A percentile compares a stretch with the other conserved stretches of the same genome.
Conservation (phyloP, 768 basidiomycete species). For the Boletus pseudo-olivaceus region DNA sequence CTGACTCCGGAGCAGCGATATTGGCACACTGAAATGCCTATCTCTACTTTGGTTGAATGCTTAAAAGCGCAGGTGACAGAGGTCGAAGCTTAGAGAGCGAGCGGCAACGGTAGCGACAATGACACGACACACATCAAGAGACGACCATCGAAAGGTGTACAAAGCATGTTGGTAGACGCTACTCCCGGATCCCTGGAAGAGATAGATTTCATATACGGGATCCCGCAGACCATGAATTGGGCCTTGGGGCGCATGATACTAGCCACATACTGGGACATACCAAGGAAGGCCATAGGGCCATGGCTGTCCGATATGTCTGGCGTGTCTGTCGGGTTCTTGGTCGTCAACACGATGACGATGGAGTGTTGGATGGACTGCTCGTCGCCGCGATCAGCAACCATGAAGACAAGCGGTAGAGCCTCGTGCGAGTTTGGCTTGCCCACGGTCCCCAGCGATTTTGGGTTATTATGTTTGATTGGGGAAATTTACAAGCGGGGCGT, state of each 20-base stretch:
- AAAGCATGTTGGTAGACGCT: constrained; percentile 1
- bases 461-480: no score
- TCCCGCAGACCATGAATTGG: background rate
- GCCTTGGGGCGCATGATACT: background rate
- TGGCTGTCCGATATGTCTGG: background rate
- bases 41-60: background rate
- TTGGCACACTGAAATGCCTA: background rate
- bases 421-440: background rate
- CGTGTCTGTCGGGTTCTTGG: background rate
- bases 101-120: background rate
- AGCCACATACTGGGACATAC: background rate
- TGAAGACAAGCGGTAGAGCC: background rate
- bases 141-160: background rate
- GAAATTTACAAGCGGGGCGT: no score
- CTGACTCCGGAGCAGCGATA: background rate
- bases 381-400: background rate
- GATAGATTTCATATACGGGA: background rate
- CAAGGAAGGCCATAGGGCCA: background rate
- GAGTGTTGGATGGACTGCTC: background rate
- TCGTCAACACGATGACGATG: background rate
- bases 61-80: background rate
- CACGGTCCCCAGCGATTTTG: no score
- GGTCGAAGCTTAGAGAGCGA: background rate
- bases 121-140: background rate
- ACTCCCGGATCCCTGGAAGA: constrained; percentile 1